Evolutionary conservation across 495 filamentous ascomycete species (phyloP).

Genomic region (Diplogelasinospora grovesii): DNA sequence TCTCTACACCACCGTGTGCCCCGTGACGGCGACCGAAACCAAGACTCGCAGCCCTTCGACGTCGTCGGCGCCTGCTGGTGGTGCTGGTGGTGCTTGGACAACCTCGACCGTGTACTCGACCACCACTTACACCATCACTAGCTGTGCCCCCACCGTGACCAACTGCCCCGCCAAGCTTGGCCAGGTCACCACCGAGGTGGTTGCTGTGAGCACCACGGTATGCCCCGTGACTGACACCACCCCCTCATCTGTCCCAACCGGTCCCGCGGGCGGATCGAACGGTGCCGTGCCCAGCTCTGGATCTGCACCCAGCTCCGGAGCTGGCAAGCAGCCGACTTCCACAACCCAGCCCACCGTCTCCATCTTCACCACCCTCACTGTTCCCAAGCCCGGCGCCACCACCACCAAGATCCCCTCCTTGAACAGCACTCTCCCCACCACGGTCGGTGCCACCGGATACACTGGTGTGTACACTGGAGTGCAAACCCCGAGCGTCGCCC

Average conservation of each 20-base stretch:
- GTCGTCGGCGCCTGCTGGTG: slow-evolving; percentile 13
- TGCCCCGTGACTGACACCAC: slow-evolving; percentile 23
- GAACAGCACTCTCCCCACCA: background rate
- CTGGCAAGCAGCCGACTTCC: slow-evolving; percentile 3
- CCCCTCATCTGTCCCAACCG: background rate
- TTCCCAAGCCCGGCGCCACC: slow-evolving; percentile 13
- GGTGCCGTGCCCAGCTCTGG: background rate
- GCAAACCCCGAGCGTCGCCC: slow-evolving; percentile 3
- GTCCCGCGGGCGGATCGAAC: background rate
- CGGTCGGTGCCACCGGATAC: background rate
- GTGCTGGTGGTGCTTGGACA: too few species aligned
- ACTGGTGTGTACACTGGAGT: too few species aligned
- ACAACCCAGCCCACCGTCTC: slow-evolving; percentile 6
- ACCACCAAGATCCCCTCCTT: background rate
- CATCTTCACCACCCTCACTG: slow-evolving; percentile 21
- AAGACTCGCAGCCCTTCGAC: slow-evolving; percentile 8
- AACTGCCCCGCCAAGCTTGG: slow-evolving; percentile 48
- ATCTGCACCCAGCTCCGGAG: background rate
- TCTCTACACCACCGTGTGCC: slow-evolving; percentile 38
- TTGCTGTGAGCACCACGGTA: slow-evolving; percentile 31
- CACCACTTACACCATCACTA: slow-evolving; percentile 47
- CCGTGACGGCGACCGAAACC: slow-evolving; percentile 30
- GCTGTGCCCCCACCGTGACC: slow-evolving; percentile 48
- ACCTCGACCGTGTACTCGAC: slow-evolving; percentile 50
- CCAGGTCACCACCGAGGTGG: slow-evolving; percentile 31